Evolutionary conservation across 139 green algal genomes (phyloP), one percentile per base, ranked within the genome.

Genomic region (Coelastrella sp.): DNA sequence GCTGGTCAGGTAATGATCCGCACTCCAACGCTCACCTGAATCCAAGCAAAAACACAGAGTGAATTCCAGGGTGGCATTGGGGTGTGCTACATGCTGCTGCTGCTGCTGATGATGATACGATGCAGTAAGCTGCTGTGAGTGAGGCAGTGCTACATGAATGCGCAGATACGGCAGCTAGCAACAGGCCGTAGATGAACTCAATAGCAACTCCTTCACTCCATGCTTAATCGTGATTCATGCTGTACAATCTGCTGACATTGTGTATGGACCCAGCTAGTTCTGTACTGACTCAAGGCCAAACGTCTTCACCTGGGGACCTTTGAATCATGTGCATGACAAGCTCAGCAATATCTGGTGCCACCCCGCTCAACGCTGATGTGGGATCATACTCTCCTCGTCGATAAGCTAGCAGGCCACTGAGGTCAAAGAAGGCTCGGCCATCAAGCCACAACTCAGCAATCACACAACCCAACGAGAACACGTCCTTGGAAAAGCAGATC

Each of bases 401-500:
- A 84, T 96, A 97, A 6, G 86, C 89, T 50, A 98, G 91, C 67
- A 96, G 92, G 80, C 91, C 67, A 2, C 89, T 92, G 48, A 96
- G 89, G 75, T 95, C 92, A 73, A 96, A 94, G 37, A 96, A 86
- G n/a, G 87, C 73, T 35, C 89, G 50, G 89, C 96, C 96, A 79
- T 99, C 96, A 45, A 96, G 59, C 84, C 97, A 99, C 25, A 99
- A 85, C 93, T 99, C 97, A 0, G 95, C 97, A 71, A 99, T 91
- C 38, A 96, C 91, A 87, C 97, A 99, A 30, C 97, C 97, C n/a
- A 96, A 64, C 13, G 94, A 95, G 85, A 99, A 99, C 1, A 99
- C 87, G 87, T 99, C 97, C 96, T 94, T n/a, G n/a, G n/a, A n/a
- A n/a, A n/a, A n/a, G n/a, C n/a, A n/a, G n/a, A n/a, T n/a, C n/a